A percentile compares a stretch with the other conserved stretches of the same genome.
Conservation (phyloP, 2,329 filamentous ascomycete species). For the Fusarium sp. region DNA sequence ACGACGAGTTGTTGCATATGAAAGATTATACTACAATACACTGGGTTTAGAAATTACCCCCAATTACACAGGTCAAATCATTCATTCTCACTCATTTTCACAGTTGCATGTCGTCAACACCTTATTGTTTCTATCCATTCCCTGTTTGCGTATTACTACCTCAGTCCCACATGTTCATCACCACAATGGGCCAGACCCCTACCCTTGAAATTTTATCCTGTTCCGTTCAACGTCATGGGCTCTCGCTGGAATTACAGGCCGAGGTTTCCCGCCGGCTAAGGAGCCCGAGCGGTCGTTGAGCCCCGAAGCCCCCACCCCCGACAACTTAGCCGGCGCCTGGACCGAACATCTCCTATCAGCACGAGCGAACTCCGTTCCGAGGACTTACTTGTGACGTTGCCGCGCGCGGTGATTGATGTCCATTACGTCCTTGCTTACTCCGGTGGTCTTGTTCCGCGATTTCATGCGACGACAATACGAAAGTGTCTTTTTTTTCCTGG, state of each 20-base stretch:
- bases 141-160: slow-evolving; percentile 6
- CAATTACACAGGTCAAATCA: slow-evolving; percentile 22
- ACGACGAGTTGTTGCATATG: slow-evolving; percentile 10
- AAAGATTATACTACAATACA: slow-evolving; percentile 15
- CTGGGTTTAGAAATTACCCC: slow-evolving; percentile 16
- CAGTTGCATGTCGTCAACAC: slow-evolving; percentile 10
- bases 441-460: slow-evolving; percentile 43
- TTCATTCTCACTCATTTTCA: slow-evolving; percentile 4
- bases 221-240: slow-evolving; percentile 35
- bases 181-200: not conserved
- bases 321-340: slow-evolving; percentile 41
- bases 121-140: not conserved
- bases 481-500: slow-evolving; percentile 13
- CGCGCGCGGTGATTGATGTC: slow-evolving; percentile 49
- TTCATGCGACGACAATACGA: slow-evolving; percentile 31
- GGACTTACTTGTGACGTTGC: slow-evolving; percentile 9
- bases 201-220: slow-evolving; percentile 20
- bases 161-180: slow-evolving; percentile 16
- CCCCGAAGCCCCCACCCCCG: slow-evolving; percentile 22
- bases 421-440: slow-evolving; percentile 35
- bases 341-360: slow-evolving; percentile 39
- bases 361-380: slow-evolving; percentile 18
- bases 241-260: slow-evolving; percentile 40
- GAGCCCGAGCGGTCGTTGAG: slow-evolving; percentile 21
- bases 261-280: slow-evolving; percentile 47